Percentiles rank a stretch among this genome's conserved stretches.
These are phyloP conservation scores for Volvox reticuliferus DNA, from an alignment of 139 green algal genomes.

Conservation along the genomic window DNA sequence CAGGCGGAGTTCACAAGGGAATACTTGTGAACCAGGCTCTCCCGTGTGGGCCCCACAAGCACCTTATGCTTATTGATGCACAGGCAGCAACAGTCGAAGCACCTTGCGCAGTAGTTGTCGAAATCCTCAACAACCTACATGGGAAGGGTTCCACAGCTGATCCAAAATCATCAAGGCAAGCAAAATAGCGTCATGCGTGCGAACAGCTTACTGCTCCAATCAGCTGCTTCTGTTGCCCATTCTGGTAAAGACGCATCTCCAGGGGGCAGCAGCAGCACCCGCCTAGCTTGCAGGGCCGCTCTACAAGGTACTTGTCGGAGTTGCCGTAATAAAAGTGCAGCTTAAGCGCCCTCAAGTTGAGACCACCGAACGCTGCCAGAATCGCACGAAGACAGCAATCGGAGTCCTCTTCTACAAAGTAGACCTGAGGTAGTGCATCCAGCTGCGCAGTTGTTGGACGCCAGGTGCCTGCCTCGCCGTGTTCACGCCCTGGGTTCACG, in stretches of 20 bases:
- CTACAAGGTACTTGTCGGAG: not conserved
- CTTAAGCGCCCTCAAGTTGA: conserved; percentile 38
- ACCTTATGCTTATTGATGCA: conserved; percentile 16
- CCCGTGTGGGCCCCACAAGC: conserved; percentile 17
- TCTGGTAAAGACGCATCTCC: conserved; percentile 29
- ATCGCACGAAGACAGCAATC: not conserved
- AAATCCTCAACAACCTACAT: conserved; percentile 16
- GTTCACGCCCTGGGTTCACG: not conserved
- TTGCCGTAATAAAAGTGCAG: conserved; percentile 35
- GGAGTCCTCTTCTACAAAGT: conserved; percentile 38
- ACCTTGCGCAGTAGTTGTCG: not conserved
- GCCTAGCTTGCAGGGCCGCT: conserved; percentile 43
- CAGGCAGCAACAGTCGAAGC: conserved; percentile 12
- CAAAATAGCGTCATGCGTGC: not conserved
- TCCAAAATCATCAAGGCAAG: no score
- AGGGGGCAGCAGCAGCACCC: conserved; percentile 47
- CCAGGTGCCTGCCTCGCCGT: conserved; percentile 4
- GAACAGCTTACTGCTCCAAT: no score
- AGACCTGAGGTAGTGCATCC: conserved; percentile 25
- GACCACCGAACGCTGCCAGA: conserved; percentile 17
- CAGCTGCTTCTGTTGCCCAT: no score
- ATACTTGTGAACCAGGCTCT: conserved; percentile 51
- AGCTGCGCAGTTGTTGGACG: conserved; percentile 11
- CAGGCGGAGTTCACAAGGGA: conserved; percentile 36
- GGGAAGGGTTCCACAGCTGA: not conserved